Evolutionary conservation across 139 green algal genomes (phyloP).

Genomic region (Microglena sp.): DNA sequence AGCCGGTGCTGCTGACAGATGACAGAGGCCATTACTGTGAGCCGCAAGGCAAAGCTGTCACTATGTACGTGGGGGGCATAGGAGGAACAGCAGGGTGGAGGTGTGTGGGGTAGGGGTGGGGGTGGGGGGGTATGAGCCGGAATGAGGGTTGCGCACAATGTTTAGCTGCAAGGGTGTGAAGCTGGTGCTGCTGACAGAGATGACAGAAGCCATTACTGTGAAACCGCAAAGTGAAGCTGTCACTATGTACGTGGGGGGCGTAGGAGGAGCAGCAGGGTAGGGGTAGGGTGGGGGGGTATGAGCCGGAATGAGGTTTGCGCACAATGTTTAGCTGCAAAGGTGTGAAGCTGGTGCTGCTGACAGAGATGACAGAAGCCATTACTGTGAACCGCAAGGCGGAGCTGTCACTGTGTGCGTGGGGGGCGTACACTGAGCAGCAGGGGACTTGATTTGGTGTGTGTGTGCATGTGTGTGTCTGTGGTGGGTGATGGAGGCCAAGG

Average conservation of each 20-base stretch:
- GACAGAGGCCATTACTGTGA: slow-evolving; percentile 73
- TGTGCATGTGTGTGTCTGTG: not conserved
- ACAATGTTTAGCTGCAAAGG: slow-evolving; percentile 61
- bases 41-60: slow-evolving; percentile 32
- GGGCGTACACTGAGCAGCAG: no score
- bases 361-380: slow-evolving; percentile 88
- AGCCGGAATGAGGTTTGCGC: slow-evolving; percentile 73
- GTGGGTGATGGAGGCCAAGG: not conserved
- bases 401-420: slow-evolving; percentile 21
- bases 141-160: no score
- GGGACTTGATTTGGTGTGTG: not conserved
- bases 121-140: no score
- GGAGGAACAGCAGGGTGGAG: no score
- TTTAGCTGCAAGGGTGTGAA: not conserved
- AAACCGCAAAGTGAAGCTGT: slow-evolving; percentile 40
- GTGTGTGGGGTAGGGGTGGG: no score
- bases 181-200: slow-evolving; percentile 81
- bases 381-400: slow-evolving; percentile 50
- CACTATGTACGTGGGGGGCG: slow-evolving; percentile 17
- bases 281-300: no score
- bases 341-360: slow-evolving; percentile 71
- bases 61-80: slow-evolving; percentile 21
- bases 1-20: not conserved
- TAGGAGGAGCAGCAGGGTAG: not conserved
- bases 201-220: slow-evolving; percentile 80